These are phyloP conservation scores for Collybiopsis confluens DNA, from an alignment of 768 basidiomycete species.

Conservation along the genomic window DNA sequence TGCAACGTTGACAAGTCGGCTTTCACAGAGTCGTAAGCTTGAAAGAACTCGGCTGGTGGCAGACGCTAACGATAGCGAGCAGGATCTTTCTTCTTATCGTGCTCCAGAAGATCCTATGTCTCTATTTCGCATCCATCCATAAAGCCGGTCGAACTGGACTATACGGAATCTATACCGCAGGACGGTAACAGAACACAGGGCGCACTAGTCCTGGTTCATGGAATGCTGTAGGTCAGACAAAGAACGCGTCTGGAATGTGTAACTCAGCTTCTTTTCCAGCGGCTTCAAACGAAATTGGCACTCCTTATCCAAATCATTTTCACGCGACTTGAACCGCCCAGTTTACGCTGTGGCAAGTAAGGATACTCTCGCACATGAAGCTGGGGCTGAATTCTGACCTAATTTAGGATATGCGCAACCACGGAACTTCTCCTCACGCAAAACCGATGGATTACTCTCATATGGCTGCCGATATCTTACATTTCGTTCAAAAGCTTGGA, in stretches of 20 bases:
- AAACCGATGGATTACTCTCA: constrained; percentile 69
- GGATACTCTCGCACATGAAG: not conserved
- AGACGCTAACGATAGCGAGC: not conserved
- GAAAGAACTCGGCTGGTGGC: not conserved
- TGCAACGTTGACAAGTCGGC: not conserved
- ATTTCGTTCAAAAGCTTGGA: constrained; percentile 54
- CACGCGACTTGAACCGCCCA: constrained; percentile 57
- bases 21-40: not conserved
- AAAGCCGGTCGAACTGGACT: constrained; percentile 14
- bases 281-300: constrained; percentile 90
- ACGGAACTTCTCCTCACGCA: constrained; percentile 77
- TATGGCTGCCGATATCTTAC: constrained; percentile 77
- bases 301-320: constrained; percentile 73
- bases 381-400: not conserved
- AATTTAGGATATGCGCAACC: constrained; percentile 80
- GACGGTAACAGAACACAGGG: constrained; percentile 27
- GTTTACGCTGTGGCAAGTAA: constrained; percentile 68
- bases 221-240: constrained; percentile 48
- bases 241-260: not conserved
- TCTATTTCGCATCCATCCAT: not conserved
- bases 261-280: constrained; percentile 29
- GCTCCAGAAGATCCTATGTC: not conserved
- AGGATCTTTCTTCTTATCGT: not conserved
- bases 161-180: constrained; percentile 14
- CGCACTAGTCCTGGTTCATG: constrained; percentile 58